phyloP scores from a whole-genome alignment of 331 rosid species.

The Ulmus americana region DNA sequence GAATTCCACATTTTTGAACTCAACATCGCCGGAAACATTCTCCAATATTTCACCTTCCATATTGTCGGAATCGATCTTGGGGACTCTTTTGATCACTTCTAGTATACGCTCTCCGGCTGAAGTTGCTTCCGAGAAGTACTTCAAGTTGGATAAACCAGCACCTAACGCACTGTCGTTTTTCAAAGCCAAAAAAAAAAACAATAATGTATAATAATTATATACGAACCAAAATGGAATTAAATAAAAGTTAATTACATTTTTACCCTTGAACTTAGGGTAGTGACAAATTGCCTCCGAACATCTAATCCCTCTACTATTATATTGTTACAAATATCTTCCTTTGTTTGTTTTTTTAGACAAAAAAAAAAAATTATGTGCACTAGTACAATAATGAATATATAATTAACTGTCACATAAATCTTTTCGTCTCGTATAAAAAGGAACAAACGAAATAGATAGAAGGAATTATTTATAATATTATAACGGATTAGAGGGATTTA shows the following conservation, averaged over 20 bases:
- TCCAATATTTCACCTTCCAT: conserved; percentile 50
- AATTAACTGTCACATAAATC: too few relatives aligned
- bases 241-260: too few relatives aligned
- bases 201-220: not conserved
- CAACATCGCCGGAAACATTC: conserved; percentile 53
- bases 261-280: too few relatives aligned
- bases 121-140: conserved; percentile 70
- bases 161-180: conserved; percentile 55
- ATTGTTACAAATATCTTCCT: not conserved
- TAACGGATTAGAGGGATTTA: too few relatives aligned
- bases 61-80: conserved; percentile 73
- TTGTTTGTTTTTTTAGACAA: not conserved
- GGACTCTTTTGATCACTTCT: conserved; percentile 67
- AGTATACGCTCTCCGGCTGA: conserved; percentile 58
- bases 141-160: conserved; percentile 65
- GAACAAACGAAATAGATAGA: too few relatives aligned
- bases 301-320: too few relatives aligned
- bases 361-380: not conserved
- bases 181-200: not conserved
- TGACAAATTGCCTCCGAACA: too few relatives aligned
- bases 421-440: too few relatives aligned
- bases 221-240: too few relatives aligned
- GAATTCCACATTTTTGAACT: conserved; percentile 48
- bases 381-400: too few relatives aligned
- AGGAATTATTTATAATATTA: too few relatives aligned